Base-by-base conservation (phyloP, 75 land plant genomes). In the Picea sitchensis region DNA sequence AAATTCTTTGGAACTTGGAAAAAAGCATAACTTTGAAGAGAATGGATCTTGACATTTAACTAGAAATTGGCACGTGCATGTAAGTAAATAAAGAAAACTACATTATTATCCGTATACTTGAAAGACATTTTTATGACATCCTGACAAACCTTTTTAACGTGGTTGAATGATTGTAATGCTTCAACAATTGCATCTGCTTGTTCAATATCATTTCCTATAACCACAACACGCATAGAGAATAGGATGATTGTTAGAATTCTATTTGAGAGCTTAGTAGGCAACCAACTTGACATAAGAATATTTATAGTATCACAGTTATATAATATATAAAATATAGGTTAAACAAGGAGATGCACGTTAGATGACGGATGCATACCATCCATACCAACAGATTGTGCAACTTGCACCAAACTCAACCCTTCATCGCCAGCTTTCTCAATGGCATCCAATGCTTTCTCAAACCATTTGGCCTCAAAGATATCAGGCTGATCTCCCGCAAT, bases 381-480 rank as follows among this genome's bases (percentile, higher is more conserved):
- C 38, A 79, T 57, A 32, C 69, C 34, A 36, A 82, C 8, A 7
- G 72, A 26, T 73, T 84, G 41, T 17, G 81, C 76, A 73, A 92
- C 65, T 79, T 93, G 87, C 73, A 85, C 80, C 76, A 98, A 77
- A 81, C 86, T 80, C 79, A 98, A 77, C 59, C 99, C 99, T 79
- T 95, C 93, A 56, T 90, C 91, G 61, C 98, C 99, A 81, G 91
- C 92, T 79, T 85, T 82, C 76, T 85, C 78, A 83, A 95, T 86
- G 56, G 86, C 90, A 65, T 77, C 31, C 63, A 69, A 77, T 64
- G 84, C 86, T 81, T 78, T 76, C 73, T 76, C 81, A 69, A 94
- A 84, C 15, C 85, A 57, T 1, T 83, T 77, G 51, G 87, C 85
- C 38, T 57, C 38, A 62, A 86, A 69, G 8, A 58, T 56, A 54